Evolutionary conservation across 2,329 filamentous ascomycete species (phyloP).

Genomic region (Zymoseptoria pseudotritici): DNA sequence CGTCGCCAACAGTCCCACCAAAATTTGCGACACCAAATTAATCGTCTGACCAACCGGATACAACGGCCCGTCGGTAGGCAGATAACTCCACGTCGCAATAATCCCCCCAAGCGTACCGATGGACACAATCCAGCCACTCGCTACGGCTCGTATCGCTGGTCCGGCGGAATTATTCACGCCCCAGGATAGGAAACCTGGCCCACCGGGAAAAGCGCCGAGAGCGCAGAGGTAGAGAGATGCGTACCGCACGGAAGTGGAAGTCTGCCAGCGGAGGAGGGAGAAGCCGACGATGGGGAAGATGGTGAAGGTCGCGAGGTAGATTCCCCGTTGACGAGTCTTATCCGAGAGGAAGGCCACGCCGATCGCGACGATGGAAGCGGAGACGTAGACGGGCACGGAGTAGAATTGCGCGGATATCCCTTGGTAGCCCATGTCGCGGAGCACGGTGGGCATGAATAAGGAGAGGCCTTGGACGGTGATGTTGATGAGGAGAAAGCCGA

Average conservation of each 20-base stretch:
- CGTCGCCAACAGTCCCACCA: constrained; percentile 38
- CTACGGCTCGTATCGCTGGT: constrained; percentile 49
- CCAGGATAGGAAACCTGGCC: constrained; percentile 53
- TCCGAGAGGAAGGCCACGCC: constrained; percentile 20
- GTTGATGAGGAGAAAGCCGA: constrained; percentile 54
- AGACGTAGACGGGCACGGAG: constrained; percentile 37
- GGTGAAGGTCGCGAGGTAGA: constrained; percentile 18
- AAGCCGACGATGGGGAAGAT: constrained; percentile 28
- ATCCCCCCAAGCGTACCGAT: constrained; percentile 52
- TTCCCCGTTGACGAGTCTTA: constrained; percentile 14
- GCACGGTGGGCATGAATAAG: constrained; percentile 43
- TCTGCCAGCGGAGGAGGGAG: constrained; percentile 25
- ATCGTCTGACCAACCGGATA: constrained; percentile 49
- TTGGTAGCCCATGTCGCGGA: constrained; percentile 58
- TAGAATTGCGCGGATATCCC: constrained; percentile 41
- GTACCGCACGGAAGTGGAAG: constrained; percentile 26
- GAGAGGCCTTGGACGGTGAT: constrained; percentile 47
- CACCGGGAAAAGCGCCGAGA: constrained; percentile 49
- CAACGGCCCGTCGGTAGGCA: constrained; percentile 38
- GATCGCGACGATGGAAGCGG: constrained; percentile 17
- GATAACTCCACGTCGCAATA: constrained; percentile 52
- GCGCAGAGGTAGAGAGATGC: constrained; percentile 32
- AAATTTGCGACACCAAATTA: constrained; percentile 47
- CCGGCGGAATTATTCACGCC: constrained; percentile 53
- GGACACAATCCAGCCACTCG: constrained; percentile 48